phyloP scores from a whole-genome alignment of 2,329 filamentous ascomycete genomes.

The Pyricularia sp. region DNA sequence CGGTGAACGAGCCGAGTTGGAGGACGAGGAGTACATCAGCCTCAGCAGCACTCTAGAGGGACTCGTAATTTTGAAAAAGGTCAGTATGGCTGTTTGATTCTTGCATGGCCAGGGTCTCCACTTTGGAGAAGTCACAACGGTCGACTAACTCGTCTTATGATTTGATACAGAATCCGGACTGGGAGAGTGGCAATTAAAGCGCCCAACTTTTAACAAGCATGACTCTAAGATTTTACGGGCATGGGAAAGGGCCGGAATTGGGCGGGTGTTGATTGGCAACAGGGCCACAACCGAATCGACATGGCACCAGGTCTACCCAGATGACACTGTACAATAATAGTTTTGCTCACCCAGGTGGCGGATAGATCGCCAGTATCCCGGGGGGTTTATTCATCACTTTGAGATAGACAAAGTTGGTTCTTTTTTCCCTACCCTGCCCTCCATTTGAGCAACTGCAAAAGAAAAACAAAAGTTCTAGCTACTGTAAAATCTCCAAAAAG shows the following conservation, averaged over 20 bases:
- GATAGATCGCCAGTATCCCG: background rate
- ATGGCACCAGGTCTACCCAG: background rate
- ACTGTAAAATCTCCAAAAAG: background rate
- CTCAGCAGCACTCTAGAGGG: conserved; percentile 88
- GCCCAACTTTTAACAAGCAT: background rate
- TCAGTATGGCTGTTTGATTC: conserved; percentile 31
- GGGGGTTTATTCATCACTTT: background rate
- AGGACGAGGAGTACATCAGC: conserved; percentile 95
- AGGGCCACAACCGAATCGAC: background rate
- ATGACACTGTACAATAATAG: conserved; percentile 6
- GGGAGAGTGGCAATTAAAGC: conserved; percentile 38
- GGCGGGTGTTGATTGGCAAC: background rate
- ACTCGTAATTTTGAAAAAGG: conserved; percentile 93
- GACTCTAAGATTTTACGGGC: background rate
- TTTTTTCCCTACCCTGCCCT: background rate
- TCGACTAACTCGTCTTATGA: conserved; percentile 2
- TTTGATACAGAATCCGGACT: conserved; percentile 40
- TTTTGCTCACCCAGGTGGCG: background rate
- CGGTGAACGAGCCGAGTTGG: conserved; percentile 90
- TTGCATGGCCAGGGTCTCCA: background rate
- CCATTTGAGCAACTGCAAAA: background rate
- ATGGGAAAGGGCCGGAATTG: background rate
- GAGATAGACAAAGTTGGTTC: background rate
- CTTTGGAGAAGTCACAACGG: background rate
- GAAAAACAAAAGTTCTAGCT: background rate